phyloP scores from a whole-genome alignment of 495 filamentous ascomycete species.

The Annulohypoxylon stygium region DNA sequence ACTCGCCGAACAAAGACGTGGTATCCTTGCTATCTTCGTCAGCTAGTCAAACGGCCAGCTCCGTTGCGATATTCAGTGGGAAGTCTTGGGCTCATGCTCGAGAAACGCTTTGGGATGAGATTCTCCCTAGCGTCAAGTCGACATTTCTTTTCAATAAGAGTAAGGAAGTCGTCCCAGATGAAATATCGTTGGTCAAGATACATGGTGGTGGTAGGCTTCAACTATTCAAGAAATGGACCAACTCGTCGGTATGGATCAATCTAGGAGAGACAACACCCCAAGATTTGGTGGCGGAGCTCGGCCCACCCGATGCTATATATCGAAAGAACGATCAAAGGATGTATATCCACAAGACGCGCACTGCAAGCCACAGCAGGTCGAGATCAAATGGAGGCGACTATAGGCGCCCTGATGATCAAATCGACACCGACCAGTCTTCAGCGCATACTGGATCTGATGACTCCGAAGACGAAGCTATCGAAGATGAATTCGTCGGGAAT shows the following conservation, averaged over 20 bases:
- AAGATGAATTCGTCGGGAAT: conserved; percentile 62
- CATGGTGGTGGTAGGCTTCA: conserved; percentile 81
- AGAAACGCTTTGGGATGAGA: conserved; percentile 77
- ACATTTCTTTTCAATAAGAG: conserved; percentile 65
- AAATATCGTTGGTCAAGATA: conserved; percentile 83
- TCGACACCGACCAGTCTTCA: conserved; percentile 88
- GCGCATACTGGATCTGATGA: conserved; percentile 81
- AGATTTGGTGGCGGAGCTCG: conserved; percentile 88
- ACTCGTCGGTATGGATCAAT: conserved; percentile 72
- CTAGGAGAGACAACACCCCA: conserved; percentile 89
- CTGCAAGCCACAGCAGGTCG: conserved; percentile 60
- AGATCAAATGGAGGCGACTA: conserved; percentile 64
- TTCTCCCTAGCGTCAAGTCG: conserved; percentile 73
- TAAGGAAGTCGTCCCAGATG: conserved; percentile 77
- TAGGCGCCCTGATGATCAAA: conserved; percentile 68
- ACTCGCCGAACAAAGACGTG: conserved; percentile 84
- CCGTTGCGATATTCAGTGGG: conserved; percentile 90
- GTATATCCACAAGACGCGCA: conserved; percentile 81
- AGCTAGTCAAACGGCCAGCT: conserved; percentile 76
- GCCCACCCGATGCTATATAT: conserved; percentile 95
- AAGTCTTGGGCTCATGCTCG: conserved; percentile 89
- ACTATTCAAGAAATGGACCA: conserved; percentile 71
- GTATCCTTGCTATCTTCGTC: conserved; percentile 86
- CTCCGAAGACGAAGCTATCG: conserved; percentile 73
- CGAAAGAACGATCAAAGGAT: conserved; percentile 91